Evolutionary conservation across 2,329 filamentous ascomycete species (phyloP).

Genomic region (Calycina herbarum): DNA sequence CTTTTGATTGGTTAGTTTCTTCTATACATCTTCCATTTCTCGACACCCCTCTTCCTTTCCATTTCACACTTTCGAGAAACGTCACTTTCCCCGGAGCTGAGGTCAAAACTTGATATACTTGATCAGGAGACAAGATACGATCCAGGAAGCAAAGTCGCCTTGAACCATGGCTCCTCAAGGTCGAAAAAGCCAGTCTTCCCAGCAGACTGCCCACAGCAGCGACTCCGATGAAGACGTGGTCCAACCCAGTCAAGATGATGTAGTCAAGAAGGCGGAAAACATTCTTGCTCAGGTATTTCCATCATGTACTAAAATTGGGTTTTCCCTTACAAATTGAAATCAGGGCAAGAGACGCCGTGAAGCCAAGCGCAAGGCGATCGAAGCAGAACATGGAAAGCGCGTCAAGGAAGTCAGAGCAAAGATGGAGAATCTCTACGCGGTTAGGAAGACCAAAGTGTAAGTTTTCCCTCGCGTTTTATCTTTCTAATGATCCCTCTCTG

Average conservation of each 20-base stretch:
- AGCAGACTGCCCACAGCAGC: conserved; percentile 2
- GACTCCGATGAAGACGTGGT: conserved; percentile 20
- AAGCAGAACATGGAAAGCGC: conserved; percentile 28
- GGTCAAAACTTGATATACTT: neutral
- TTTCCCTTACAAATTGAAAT: neutral
- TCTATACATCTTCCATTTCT: neutral
- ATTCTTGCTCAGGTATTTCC: conserved; percentile 17
- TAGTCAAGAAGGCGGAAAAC: conserved; percentile 5
- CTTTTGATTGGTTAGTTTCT: conserved; percentile 21
- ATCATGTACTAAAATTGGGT: neutral
- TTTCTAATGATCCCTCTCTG: neutral
- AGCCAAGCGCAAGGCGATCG: conserved; percentile 32
- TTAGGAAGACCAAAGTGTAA: conserved; percentile 31
- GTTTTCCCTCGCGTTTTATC: conserved; percentile 13
- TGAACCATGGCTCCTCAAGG: conserved; percentile 26
- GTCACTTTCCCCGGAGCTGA: too few relatives aligned
- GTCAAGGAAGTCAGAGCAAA: conserved; percentile 28
- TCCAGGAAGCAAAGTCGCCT: neutral
- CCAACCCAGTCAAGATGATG: neutral
- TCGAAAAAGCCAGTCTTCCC: conserved; percentile 15
- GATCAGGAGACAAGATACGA: neutral
- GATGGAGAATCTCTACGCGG: conserved; percentile 29
- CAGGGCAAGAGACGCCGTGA: conserved; percentile 33
- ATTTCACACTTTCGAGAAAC: conserved; percentile 2
- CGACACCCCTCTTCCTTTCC: neutral